Base-by-base conservation (phyloP, 139 green algal species). In the Pleodorina starrii region DNA sequence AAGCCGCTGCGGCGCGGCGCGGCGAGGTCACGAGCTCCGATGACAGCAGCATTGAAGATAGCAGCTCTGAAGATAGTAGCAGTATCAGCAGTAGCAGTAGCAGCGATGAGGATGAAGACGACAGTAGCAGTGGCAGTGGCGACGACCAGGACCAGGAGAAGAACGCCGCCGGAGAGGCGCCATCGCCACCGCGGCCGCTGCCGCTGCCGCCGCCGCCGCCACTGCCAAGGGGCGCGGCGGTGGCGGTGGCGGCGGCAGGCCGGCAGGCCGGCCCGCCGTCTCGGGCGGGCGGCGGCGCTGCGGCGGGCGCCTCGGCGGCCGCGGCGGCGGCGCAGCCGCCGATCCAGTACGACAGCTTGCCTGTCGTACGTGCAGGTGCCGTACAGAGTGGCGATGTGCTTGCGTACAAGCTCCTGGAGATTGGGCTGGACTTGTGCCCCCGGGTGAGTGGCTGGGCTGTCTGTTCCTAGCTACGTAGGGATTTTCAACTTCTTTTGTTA, bases 361-460 rank as follows among this genome's bases (percentile, higher is more conserved):
- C 66, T 68, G 82, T 43, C 44, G 17, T 21, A 44, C 40, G 0
- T 0, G 63, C n/a, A n/a, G n/a, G 82, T 9, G 12, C 5, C 3
- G 44, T 88, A n/a, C 43, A 17, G 17, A 32, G 68, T 36, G 82
- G 82, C 29, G 19, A 54, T 32, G 82, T 88, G 66, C 44, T 88
- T 63, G 82, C 66, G 17, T 88, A 88, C 82, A 68, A 69, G 44
- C 68, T 88, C 43, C 66, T 88, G 63, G 82, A 88, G 43, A 40
- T 88, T 4, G 82, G 82, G 0, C 16, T 50, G 2, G 82, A 88
- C 68, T 50, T 88, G 60, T 88, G 82, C 46, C 82, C 82, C 35
- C 36, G 82, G 82, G 82, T 88, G 7, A 27, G 82, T 21, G 27
- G 29, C 17, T 17, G 50, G 50, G 50, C 14, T 60, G 50, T n/a